These are phyloP conservation scores for Senna siamea DNA, from an alignment of 306 rosid genomes.

Conservation along the genomic window DNA sequence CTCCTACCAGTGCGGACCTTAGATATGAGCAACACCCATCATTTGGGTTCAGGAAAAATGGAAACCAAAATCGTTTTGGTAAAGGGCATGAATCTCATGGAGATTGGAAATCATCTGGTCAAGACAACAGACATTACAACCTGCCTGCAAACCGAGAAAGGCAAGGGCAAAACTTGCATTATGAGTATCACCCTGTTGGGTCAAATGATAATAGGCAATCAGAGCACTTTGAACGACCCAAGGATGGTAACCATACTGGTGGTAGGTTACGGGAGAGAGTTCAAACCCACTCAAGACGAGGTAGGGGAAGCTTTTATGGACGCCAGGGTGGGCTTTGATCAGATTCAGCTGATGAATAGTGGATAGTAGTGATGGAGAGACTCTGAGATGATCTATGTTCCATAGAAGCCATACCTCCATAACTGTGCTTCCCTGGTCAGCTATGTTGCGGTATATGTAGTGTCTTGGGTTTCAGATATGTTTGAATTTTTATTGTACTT, in stretches of 20 bases:
- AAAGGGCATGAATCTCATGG: slow-evolving; percentile 70
- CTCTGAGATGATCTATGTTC: slow-evolving; percentile 18
- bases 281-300: slow-evolving; percentile 71
- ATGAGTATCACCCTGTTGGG: slow-evolving; percentile 87
- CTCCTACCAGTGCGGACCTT: slow-evolving; percentile 51
- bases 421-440: slow-evolving; percentile 24
- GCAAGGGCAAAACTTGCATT: slow-evolving; percentile 63
- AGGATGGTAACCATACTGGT: slow-evolving; percentile 55
- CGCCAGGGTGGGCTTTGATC: slow-evolving; percentile 62
- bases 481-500: slow-evolving; percentile 35
- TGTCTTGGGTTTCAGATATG: background rate
- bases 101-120: slow-evolving; percentile 65
- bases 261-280: slow-evolving; percentile 74
- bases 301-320: slow-evolving; percentile 69
- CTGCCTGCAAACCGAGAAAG: slow-evolving; percentile 66
- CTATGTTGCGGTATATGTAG: slow-evolving; percentile 41
- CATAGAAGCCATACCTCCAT: slow-evolving; percentile 30
- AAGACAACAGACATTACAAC: slow-evolving; percentile 60
- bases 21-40: slow-evolving; percentile 63
- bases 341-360: slow-evolving; percentile 49
- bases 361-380: background rate
- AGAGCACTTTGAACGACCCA: slow-evolving; percentile 8
- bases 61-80: slow-evolving; percentile 65
- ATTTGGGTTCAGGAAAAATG: slow-evolving; percentile 64
- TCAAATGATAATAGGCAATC: slow-evolving; percentile 48